Evolutionary conservation across 1,139 yeast genomes (phyloP), one percentile per base, ranked within the genome.

Genomic region (Zygosaccharomyces sapae): DNA sequence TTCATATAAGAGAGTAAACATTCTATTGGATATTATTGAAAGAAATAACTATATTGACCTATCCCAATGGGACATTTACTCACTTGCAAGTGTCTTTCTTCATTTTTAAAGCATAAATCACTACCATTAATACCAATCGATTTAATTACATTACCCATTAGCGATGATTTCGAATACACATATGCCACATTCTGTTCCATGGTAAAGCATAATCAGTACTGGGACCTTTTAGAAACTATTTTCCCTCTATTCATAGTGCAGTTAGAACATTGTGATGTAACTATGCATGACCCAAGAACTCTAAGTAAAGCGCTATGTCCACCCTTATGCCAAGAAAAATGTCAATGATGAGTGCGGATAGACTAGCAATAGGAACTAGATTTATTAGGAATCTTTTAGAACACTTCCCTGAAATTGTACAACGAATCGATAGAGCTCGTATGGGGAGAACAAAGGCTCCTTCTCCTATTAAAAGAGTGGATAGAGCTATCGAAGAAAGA

Each of bases 31-130:
- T 51, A 77, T 83, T 43, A 75, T 81, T 30, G 73, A 72, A 45
- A 67, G 86, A 50, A 79, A 79, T 59, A 70, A 68, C 68, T 63
- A 71, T 69, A 52, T 80, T 72, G 83, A 79, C 71, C 52, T 80
- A 66, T 69, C 86, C 62, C 73, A 70, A 52, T 81, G 85, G 85
- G 83, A 80, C 59, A 67, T 80, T 43, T 77, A 78, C 59, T 77
- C 81, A 43, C 72, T 81, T 45, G 79, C 80, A 5, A 72, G 82
- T 0, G 70, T 75, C 2, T 79, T 77, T 58, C 71, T 80, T 51
- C 70, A 72, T 51, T 68, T 12, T 55, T 80, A 30, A 67, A 68
- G 56, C 76, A 72, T 27, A 69, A 78, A 19, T 70, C 76, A 0
- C 57, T 58, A 19, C 74, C 79, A 1, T 64, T 80, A 38, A 68